These are phyloP conservation scores for Strigomonas galati DNA, from an alignment of 208 protist species.

Conservation along the genomic window DNA sequence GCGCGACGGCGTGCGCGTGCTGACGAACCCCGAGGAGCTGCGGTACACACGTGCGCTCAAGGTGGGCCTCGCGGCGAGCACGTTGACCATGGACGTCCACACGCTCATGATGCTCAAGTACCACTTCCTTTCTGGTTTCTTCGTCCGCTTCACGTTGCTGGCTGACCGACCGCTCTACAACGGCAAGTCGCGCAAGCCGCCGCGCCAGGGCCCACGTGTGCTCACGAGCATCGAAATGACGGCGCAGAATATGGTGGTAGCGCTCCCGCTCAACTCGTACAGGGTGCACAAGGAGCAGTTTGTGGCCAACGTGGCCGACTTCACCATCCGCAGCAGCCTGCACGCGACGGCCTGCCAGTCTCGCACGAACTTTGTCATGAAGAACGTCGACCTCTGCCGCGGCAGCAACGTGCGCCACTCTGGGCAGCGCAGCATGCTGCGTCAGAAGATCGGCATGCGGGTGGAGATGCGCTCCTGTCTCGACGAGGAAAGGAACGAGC, in stretches of 20 bases:
- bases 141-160: conserved; percentile 46
- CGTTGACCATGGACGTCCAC: conserved; percentile 60
- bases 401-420: conserved; percentile 3
- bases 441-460: conserved; percentile 39
- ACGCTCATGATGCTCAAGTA: conserved; percentile 67
- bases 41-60: conserved; percentile 73
- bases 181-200: conserved; percentile 35
- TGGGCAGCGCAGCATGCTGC: conserved; percentile 32
- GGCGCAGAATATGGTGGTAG: conserved; percentile 50
- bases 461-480: conserved; percentile 53
- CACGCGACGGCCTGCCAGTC: conserved; percentile 48
- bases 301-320: conserved; percentile 43
- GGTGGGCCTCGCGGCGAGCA: conserved; percentile 58
- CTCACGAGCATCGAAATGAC: conserved; percentile 72
- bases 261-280: conserved; percentile 68
- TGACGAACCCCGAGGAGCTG: conserved; percentile 71
- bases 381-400: conserved; percentile 53
- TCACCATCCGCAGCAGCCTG: conserved; percentile 68
- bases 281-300: conserved; percentile 30
- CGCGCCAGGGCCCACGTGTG: conserved; percentile 44
- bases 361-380: conserved; percentile 63
- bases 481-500: conserved; percentile 48
- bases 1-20: conserved; percentile 37
- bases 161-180: conserved; percentile 74
- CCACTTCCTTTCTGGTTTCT: conserved; percentile 72